Conservation (phyloP, 164 flowering plant genomes). For the Aristolochia fimbriata region DNA sequence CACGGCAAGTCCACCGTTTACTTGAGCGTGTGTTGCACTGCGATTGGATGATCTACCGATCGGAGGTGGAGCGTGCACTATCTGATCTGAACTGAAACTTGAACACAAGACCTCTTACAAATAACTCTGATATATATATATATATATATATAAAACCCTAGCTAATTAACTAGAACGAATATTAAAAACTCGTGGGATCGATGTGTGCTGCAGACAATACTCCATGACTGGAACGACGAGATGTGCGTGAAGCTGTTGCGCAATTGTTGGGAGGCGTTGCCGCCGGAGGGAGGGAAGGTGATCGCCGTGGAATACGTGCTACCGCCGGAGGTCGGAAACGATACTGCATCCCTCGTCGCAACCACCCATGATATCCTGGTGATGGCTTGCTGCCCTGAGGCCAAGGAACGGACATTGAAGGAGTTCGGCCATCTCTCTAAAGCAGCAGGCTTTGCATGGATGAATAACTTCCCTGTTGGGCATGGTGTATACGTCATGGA, state of each 20-base stretch:
- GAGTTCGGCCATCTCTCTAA: constrained; percentile 18
- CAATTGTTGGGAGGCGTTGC: constrained; percentile 20
- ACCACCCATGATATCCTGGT: constrained; percentile 11
- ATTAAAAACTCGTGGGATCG: background rate
- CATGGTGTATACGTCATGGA: constrained; percentile 15
- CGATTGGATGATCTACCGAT: too few relatives aligned
- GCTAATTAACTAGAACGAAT: too few relatives aligned
- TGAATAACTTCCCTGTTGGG: background rate
- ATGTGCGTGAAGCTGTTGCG: constrained; percentile 20
- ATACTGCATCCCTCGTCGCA: background rate
- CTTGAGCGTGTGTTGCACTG: too few relatives aligned
- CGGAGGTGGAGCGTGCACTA: too few relatives aligned
- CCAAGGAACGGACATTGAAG: constrained; percentile 20
- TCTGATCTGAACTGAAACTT: too few relatives aligned
- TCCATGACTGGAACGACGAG: constrained; percentile 26
- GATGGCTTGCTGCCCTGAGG: constrained; percentile 9
- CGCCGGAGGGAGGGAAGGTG: constrained; percentile 24
- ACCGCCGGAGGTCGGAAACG: constrained; percentile 16
- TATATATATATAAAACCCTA: too few relatives aligned
- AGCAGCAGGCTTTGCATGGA: constrained; percentile 16
- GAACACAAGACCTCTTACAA: too few relatives aligned
- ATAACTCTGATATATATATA: too few relatives aligned
- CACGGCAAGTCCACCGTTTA: too few relatives aligned
- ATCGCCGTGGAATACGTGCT: constrained; percentile 20
- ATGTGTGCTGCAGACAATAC: background rate